Conservation (phyloP, 768 basidiomycete species). For the Russula sp. region DNA sequence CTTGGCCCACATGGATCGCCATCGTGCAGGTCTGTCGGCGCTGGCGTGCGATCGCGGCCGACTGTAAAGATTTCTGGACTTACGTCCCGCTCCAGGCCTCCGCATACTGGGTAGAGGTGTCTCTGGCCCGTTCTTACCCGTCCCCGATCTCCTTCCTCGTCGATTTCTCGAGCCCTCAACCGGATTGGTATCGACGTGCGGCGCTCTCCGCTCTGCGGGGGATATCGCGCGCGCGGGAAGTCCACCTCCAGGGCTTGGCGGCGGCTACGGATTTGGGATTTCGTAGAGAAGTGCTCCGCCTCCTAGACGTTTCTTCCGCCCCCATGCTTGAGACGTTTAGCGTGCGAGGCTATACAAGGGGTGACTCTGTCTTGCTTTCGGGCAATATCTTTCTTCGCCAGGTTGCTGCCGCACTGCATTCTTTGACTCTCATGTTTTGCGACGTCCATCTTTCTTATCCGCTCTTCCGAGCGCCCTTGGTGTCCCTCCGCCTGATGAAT, state of each 20-base stretch:
- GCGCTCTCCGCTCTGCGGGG: background rate
- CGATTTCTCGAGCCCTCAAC: background rate
- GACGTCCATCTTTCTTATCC: background rate
- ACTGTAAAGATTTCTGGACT: constrained; percentile 8
- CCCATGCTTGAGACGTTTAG: background rate
- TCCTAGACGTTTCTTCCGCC: background rate
- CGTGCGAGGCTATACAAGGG: background rate
- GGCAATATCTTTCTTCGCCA: background rate
- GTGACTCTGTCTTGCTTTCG: background rate
- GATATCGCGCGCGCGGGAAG: constrained; percentile 1
- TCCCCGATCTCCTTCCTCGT: background rate
- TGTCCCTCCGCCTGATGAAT: background rate
- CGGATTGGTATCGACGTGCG: background rate
- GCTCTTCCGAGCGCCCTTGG: background rate
- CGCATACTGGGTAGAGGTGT: background rate
- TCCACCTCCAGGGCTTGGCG: background rate
- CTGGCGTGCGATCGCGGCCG: background rate
- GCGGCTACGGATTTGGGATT: background rate
- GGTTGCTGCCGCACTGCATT: background rate
- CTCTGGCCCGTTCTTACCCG: background rate
- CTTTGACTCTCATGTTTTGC: background rate
- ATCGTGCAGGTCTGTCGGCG: constrained; percentile 1
- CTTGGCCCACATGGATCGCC: background rate
- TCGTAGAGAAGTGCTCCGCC: background rate
- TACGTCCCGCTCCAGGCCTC: constrained; percentile 3